These are phyloP conservation scores for Populus hybrid DNA, from an alignment of 441 rosid genomes.

Conservation along the genomic window DNA sequence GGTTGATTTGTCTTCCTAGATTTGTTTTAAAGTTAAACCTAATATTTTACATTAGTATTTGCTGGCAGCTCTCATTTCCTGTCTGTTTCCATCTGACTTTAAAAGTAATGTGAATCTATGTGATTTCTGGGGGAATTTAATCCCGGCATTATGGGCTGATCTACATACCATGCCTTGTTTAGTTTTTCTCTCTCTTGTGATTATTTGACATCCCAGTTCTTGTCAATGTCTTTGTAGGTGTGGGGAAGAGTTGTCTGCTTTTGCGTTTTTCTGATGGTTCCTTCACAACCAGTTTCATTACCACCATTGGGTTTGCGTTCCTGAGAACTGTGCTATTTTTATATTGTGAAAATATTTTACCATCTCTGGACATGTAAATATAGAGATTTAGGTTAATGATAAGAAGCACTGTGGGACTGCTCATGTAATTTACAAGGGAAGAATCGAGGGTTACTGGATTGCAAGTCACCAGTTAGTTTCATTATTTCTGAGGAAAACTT, in stretches of 20 bases:
- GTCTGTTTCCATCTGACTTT: not conserved
- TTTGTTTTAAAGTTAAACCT: not conserved
- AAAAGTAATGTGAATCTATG: not conserved
- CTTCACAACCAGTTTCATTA: constrained; percentile 81
- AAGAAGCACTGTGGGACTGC: not conserved
- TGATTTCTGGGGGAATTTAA: not conserved
- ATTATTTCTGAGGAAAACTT: not conserved
- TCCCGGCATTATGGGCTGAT: not conserved
- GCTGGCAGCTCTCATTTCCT: not conserved
- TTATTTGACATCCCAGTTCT: constrained; percentile 9
- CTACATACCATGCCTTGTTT: not conserved
- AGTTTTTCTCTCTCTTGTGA: not conserved
- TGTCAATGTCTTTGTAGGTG: constrained; percentile 40
- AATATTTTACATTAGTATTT: not conserved
- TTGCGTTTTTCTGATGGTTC: constrained; percentile 83
- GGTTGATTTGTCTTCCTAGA: not conserved
- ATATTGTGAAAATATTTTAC: constrained; percentile 3
- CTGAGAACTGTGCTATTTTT: constrained; percentile 9
- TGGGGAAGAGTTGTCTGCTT: constrained; percentile 80
- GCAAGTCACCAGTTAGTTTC: constrained; percentile 1
- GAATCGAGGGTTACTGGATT: constrained; percentile 2
- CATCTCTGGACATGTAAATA: not conserved
- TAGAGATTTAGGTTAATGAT: not conserved
- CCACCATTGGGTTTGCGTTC: constrained; percentile 67
- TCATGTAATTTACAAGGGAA: constrained; percentile 3